Percentiles rank a stretch among this genome's conserved stretches.
Conservation (phyloP, 2,329 filamentous ascomycete genomes). For the Diaporthe humulicola region DNA sequence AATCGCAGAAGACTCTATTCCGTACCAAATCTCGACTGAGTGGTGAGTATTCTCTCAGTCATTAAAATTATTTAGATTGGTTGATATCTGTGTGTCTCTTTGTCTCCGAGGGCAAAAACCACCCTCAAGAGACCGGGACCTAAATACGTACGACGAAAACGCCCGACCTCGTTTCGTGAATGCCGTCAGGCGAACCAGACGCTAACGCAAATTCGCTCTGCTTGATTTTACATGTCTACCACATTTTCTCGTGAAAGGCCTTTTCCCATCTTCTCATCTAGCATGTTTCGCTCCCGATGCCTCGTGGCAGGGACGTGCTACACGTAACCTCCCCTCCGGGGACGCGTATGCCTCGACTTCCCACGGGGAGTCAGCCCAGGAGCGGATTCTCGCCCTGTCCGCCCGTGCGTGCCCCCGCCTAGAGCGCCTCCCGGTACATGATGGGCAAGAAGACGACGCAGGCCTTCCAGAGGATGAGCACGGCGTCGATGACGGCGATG, state of each 20-base stretch:
- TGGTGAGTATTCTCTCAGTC: background rate
- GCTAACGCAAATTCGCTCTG: background rate
- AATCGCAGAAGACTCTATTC: rapidly evolving
- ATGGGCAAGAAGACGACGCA: conserved; percentile 87
- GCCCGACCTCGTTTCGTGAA: background rate
- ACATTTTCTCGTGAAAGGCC: background rate
- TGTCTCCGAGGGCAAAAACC: background rate
- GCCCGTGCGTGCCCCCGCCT: background rate
- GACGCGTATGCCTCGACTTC: too few relatives aligned
- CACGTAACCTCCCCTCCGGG: too few relatives aligned
- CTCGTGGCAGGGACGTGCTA: background rate
- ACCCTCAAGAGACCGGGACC: background rate
- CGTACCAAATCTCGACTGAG: rapidly evolving
- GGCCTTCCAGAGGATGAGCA: conserved; percentile 83
- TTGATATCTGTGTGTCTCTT: conserved; percentile 8
- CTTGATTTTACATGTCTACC: background rate
- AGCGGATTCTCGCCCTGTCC: background rate
- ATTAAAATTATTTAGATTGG: conserved; percentile 24
- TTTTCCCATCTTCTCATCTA: background rate
- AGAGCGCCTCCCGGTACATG: conserved; percentile 75
- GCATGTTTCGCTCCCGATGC: background rate
- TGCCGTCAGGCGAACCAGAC: background rate
- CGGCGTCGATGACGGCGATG: conserved; percentile 72
- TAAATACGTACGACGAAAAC: conserved; percentile 24
- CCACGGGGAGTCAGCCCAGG: background rate